Percentiles rank a stretch among this genome's conserved stretches.
Conservation (phyloP, 2,329 filamentous ascomycete genomes). For the Microdochium bolleyi region DNA sequence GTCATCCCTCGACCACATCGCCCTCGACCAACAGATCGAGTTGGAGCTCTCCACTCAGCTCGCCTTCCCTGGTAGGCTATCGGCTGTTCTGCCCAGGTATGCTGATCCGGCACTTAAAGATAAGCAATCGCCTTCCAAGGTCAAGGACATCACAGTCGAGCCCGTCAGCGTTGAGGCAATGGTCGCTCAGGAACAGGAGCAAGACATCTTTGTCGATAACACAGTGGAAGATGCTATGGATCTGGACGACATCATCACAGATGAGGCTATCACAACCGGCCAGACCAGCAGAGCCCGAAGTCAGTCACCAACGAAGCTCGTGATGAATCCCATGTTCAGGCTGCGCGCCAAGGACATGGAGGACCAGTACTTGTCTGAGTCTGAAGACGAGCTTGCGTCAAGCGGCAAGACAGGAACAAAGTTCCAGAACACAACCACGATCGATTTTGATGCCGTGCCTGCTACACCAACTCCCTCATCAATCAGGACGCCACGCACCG, state of each 20-base stretch:
- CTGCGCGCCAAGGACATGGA: slow-evolving; percentile 40
- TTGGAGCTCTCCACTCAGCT: slow-evolving; percentile 26
- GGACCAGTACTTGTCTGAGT: slow-evolving; percentile 37
- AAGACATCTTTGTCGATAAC: slow-evolving; percentile 1
- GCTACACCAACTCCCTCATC: slow-evolving; percentile 32
- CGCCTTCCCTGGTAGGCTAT: slow-evolving; percentile 35
- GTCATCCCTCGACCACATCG: background rate
- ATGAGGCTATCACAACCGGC: slow-evolving; percentile 13
- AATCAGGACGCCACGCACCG: slow-evolving; percentile 11
- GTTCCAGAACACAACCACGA: slow-evolving; percentile 14
- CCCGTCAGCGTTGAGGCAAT: slow-evolving; percentile 1
- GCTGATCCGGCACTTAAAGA: slow-evolving; percentile 28
- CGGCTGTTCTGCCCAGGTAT: slow-evolving; percentile 33
- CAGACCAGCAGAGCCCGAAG: background rate
- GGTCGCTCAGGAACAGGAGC: background rate
- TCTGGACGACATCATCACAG: slow-evolving; percentile 17
- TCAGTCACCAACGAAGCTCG: slow-evolving; percentile 17
- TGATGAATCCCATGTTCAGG: slow-evolving; percentile 23
- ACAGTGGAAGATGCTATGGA: slow-evolving; percentile 11
- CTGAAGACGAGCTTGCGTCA: slow-evolving; percentile 42
- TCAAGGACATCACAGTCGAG: background rate
- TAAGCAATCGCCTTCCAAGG: slow-evolving; percentile 14
- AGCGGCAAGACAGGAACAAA: slow-evolving; percentile 16
- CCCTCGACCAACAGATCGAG: slow-evolving; percentile 9
- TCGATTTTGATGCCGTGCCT: slow-evolving; percentile 22